Percentiles rank a stretch among this genome's conserved stretches.
phyloP scores from a whole-genome alignment of 495 filamentous ascomycete genomes.

The Penicillium pulvis region DNA sequence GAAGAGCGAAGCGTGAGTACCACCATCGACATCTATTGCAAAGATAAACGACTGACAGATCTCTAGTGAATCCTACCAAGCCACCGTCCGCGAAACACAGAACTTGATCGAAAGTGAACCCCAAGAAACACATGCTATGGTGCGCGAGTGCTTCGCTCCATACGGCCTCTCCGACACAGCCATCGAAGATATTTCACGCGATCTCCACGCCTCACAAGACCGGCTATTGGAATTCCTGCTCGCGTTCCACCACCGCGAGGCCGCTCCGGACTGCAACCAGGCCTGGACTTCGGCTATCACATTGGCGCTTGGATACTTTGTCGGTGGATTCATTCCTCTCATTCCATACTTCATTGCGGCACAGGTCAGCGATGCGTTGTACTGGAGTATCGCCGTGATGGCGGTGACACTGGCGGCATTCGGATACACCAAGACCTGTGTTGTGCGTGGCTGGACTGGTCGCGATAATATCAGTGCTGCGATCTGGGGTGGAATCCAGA shows the following conservation, averaged over 20 bases:
- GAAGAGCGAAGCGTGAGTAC: constrained; percentile 65
- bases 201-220: constrained; percentile 48
- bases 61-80: constrained; percentile 49
- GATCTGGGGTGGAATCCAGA: constrained; percentile 57
- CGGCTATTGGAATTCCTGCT: constrained; percentile 58
- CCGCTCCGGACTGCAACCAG: constrained; percentile 52
- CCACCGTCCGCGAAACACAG: constrained; percentile 48
- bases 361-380: constrained; percentile 59
- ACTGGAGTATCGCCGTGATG: constrained; percentile 70
- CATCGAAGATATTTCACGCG: constrained; percentile 44
- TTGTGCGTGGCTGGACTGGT: constrained; percentile 42
- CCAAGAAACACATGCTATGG: constrained; percentile 40
- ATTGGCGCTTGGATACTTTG: constrained; percentile 69
- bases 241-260: constrained; percentile 55
- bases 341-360: constrained; percentile 71
- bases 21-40: constrained; percentile 18
- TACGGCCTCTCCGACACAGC: constrained; percentile 49
- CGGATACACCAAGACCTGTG: constrained; percentile 70
- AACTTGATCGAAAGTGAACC: constrained; percentile 42
- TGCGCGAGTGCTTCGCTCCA: constrained; percentile 52
- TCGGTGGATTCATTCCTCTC: constrained; percentile 72
- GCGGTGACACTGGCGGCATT: constrained; percentile 67
- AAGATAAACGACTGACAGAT: constrained; percentile 8
- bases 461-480: constrained; percentile 44
- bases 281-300: constrained; percentile 61